phyloP scores from a whole-genome alignment of 768 basidiomycete species.

The Rhizopogon roseolus region DNA sequence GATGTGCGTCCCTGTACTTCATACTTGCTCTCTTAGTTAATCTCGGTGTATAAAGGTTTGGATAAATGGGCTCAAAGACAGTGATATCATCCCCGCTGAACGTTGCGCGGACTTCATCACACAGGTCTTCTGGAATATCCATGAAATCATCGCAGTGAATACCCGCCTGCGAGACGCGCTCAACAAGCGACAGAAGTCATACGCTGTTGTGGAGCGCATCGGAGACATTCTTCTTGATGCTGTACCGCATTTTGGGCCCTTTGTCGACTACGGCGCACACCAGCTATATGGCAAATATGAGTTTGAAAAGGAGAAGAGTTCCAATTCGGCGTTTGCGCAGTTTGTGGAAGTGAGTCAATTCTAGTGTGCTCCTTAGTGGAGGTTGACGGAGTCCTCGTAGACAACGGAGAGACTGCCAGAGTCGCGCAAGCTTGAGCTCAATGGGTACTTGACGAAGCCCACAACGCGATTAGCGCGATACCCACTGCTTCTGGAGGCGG shows the following conservation, averaged over 20 bases:
- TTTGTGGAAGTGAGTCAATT: constrained; percentile 79
- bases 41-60: constrained; percentile 54
- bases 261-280: constrained; percentile 93
- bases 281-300: constrained; percentile 98
- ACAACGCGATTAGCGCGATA: constrained; percentile 97
- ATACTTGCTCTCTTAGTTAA: not conserved
- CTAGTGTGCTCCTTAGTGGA: not conserved
- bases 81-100: constrained; percentile 67
- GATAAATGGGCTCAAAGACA: constrained; percentile 81
- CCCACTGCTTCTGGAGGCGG: constrained; percentile 87
- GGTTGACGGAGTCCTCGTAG: constrained; percentile 34
- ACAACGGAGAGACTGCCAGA: constrained; percentile 89
- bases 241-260: constrained; percentile 86
- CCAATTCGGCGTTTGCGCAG: constrained; percentile 86
- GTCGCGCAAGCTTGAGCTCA: constrained; percentile 93
- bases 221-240: constrained; percentile 87
- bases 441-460: constrained; percentile 97
- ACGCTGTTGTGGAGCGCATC: constrained; percentile 87
- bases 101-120: constrained; percentile 82
- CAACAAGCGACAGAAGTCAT: constrained; percentile 92
- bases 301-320: constrained; percentile 97
- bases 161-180: constrained; percentile 88
- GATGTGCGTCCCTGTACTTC: constrained; percentile 53
- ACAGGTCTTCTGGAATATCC: constrained; percentile 98
- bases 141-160: constrained; percentile 91